phyloP scores from a whole-genome alignment of 768 basidiomycete genomes.

The Boletus rubescentipes region DNA sequence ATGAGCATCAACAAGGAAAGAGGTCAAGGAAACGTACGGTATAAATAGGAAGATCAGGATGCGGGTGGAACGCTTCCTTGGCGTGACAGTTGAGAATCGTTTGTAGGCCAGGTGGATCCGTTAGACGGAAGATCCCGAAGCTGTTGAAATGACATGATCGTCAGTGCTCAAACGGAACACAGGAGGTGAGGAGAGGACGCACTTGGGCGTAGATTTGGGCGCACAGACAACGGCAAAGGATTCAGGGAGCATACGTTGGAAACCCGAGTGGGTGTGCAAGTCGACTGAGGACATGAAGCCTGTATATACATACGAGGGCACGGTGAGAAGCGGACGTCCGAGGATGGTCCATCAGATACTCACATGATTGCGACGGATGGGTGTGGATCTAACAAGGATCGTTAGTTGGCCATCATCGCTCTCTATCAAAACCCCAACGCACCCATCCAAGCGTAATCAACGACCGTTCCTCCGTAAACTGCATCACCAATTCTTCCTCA shows the following conservation, averaged over 20 bases:
- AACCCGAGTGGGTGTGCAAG: slow-evolving; percentile 86
- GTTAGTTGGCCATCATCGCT: neutral
- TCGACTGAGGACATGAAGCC: slow-evolving; percentile 96
- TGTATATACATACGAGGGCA: slow-evolving; percentile 20
- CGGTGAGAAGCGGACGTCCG: neutral
- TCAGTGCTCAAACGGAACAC: neutral
- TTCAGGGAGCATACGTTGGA: slow-evolving; percentile 87
- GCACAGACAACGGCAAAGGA: slow-evolving; percentile 93
- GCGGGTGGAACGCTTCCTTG: slow-evolving; percentile 84
- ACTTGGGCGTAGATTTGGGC: slow-evolving; percentile 76
- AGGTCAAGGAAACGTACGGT: slow-evolving; percentile 53
- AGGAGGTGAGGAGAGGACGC: slow-evolving; percentile 24
- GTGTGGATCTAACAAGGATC: slow-evolving; percentile 71
- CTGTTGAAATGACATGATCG: slow-evolving; percentile 22
- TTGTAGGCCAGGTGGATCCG: slow-evolving; percentile 81
- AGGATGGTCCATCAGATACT: slow-evolving; percentile 23
- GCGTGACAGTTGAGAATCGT: slow-evolving; percentile 65
- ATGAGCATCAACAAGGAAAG: neutral
- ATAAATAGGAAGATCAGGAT: slow-evolving; percentile 81
- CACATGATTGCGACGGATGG: slow-evolving; percentile 86
- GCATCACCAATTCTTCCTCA: slow-evolving; percentile 82
- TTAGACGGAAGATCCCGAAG: slow-evolving; percentile 87
- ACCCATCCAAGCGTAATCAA: slow-evolving; percentile 93
- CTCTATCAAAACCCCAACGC: slow-evolving; percentile 23
- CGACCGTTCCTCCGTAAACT: slow-evolving; percentile 78